Conservation (phyloP, 768 basidiomycete species). For the Amanita rimosa region DNA sequence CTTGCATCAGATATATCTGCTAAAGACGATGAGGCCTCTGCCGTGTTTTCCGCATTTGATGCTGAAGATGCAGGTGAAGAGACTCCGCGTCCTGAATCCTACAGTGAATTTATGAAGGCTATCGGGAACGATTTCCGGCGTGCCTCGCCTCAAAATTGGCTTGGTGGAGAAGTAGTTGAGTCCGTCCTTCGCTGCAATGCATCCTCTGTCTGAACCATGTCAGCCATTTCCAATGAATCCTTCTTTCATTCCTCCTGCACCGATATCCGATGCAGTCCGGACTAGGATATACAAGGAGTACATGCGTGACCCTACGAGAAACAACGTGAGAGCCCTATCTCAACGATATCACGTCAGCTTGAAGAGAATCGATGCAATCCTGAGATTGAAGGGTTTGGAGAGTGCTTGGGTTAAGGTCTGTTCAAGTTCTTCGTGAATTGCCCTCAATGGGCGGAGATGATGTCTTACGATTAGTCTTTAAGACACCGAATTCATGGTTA, state of each 20-base stretch:
- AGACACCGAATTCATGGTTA: constrained; percentile 67
- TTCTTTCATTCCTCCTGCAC: constrained; percentile 71
- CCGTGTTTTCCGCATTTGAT: not conserved
- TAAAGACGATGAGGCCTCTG: not conserved
- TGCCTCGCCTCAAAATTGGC: constrained; percentile 48
- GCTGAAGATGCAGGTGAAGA: not conserved
- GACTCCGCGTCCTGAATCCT: constrained; percentile 16
- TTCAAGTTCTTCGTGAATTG: constrained; percentile 10
- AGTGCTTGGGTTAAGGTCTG: constrained; percentile 60
- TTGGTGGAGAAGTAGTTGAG: constrained; percentile 47
- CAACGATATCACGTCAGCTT: constrained; percentile 53
- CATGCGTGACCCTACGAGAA: constrained; percentile 42
- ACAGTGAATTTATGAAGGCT: constrained; percentile 29
- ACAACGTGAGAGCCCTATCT: constrained; percentile 52
- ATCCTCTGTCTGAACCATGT: constrained; percentile 1
- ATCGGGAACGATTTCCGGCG: constrained; percentile 31
- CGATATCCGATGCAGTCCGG: constrained; percentile 53
- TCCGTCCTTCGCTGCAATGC: constrained; percentile 14
- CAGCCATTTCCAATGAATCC: constrained; percentile 85
- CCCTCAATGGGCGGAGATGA: not conserved
- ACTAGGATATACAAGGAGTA: constrained; percentile 48
- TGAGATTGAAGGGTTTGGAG: constrained; percentile 76
- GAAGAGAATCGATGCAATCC: constrained; percentile 73
- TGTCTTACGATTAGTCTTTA: constrained; percentile 85
- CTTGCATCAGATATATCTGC: not conserved